phyloP scores from a whole-genome alignment of 2,329 filamentous ascomycete species.

The Conoideocrella luteorostrata region DNA sequence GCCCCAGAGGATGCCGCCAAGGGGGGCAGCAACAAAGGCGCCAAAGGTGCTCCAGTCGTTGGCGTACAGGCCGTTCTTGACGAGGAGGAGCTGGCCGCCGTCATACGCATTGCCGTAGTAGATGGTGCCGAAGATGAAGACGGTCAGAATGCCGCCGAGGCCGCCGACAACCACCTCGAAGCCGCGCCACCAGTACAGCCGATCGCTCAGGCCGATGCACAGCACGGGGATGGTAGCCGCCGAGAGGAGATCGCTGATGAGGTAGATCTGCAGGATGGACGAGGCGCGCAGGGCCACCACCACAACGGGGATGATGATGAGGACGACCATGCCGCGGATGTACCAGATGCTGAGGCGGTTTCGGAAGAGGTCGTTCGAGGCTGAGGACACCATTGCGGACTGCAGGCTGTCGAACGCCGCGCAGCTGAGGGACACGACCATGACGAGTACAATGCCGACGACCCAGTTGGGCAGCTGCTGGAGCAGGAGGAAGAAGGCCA shows the following conservation, averaged over 20 bases:
- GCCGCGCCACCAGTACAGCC: slow-evolving; percentile 71
- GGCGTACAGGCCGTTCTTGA: slow-evolving; percentile 67
- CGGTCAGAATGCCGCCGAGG: slow-evolving; percentile 68
- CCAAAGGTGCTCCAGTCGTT: slow-evolving; percentile 79
- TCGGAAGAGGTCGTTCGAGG: slow-evolving; percentile 78
- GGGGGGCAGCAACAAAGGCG: slow-evolving; percentile 72
- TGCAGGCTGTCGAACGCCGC: slow-evolving; percentile 77
- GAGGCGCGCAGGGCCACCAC: slow-evolving; percentile 69
- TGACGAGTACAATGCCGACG: slow-evolving; percentile 74
- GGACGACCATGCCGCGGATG: slow-evolving; percentile 62
- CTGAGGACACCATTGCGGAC: slow-evolving; percentile 78
- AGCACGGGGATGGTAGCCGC: slow-evolving; percentile 70
- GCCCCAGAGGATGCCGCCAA: slow-evolving; percentile 69
- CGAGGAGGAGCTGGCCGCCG: slow-evolving; percentile 62
- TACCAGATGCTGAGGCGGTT: slow-evolving; percentile 72
- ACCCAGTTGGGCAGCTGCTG: slow-evolving; percentile 70
- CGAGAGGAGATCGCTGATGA: slow-evolving; percentile 75
- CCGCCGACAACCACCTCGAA: slow-evolving; percentile 76
- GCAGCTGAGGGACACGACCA: slow-evolving; percentile 70
- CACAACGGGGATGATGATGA: slow-evolving; percentile 68
- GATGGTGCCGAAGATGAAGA: slow-evolving; percentile 74
- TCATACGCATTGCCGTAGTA: slow-evolving; percentile 63
- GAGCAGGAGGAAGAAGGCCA: slow-evolving; percentile 70
- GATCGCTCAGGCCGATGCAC: slow-evolving; percentile 62
- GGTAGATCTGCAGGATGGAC: slow-evolving; percentile 72